These are phyloP conservation scores for Peniophora sp. DNA, from an alignment of 1,284 basidiomycete species.

Conservation along the genomic window DNA sequence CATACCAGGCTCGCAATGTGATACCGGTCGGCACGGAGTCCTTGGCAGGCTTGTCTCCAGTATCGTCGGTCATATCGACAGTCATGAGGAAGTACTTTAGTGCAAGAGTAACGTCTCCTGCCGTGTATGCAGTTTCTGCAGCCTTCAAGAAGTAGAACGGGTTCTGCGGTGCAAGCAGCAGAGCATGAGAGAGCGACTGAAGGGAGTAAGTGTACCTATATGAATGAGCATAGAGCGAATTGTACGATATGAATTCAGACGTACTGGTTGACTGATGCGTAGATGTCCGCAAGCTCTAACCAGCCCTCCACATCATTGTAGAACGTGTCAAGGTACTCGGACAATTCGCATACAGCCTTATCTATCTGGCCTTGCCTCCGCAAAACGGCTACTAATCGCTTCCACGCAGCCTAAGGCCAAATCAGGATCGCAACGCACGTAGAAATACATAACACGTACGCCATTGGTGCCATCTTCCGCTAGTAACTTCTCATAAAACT, in stretches of 20 bases:
- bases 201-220: constrained; percentile 57
- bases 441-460: constrained; percentile 19
- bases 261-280: constrained; percentile 73
- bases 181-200: constrained; percentile 72
- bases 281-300: constrained; percentile 89
- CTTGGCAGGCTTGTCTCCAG: constrained; percentile 25
- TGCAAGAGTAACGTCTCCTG: constrained; percentile 67
- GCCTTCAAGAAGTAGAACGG: constrained; percentile 77
- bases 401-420: constrained; percentile 62
- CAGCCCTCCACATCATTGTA: constrained; percentile 91
- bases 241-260: constrained; percentile 17
- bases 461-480: constrained; percentile 65
- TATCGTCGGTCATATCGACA: constrained; percentile 77
- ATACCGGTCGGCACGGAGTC: constrained; percentile 49
- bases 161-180: constrained; percentile 81
- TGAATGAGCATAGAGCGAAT: constrained; percentile 1
- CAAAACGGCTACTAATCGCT: constrained; percentile 74
- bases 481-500: constrained; percentile 65
- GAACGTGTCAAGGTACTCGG: constrained; percentile 83
- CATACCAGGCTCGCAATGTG: constrained; percentile 75
- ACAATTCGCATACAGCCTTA: constrained; percentile 69
- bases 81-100: constrained; percentile 79
- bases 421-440: not conserved
- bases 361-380: constrained; percentile 53
- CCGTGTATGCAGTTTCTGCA: constrained; percentile 83